Evolutionary conservation across 805 yeast genomes (phyloP).

Genomic region (Yamadazyma akitaensis): DNA sequence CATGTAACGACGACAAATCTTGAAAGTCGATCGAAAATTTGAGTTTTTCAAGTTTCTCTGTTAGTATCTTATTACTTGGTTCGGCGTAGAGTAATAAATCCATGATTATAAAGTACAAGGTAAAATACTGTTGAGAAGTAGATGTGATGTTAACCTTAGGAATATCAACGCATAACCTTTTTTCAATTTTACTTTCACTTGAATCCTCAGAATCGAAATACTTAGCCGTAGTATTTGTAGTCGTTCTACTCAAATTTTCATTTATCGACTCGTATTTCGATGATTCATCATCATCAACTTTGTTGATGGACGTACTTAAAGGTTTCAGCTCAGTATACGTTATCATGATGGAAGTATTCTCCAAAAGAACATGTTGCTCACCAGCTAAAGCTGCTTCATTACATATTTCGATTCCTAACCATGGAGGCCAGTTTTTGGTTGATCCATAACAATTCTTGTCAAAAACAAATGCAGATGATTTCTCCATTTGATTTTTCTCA

Average conservation of each 20-base stretch:
- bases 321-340: constrained; percentile 48
- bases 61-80: constrained; percentile 57
- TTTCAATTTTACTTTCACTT: constrained; percentile 6
- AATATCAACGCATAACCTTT: constrained; percentile 58
- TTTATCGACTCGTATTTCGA: background rate
- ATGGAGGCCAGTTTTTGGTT: constrained; percentile 76
- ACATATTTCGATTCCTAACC: constrained; percentile 74
- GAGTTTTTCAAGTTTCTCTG: constrained; percentile 61
- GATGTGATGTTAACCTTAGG: constrained; percentile 67
- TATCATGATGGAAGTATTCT: constrained; percentile 59
- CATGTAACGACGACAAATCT: constrained; percentile 49
- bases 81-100: constrained; percentile 71
- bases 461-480: constrained; percentile 18
- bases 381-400: constrained; percentile 39
- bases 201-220: constrained; percentile 2
- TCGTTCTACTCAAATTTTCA: background rate
- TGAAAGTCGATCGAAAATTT: constrained; percentile 68
- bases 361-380: constrained; percentile 51
- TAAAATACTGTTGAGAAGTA: constrained; percentile 70
- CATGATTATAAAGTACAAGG: constrained; percentile 59
- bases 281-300: background rate
- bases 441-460: constrained; percentile 59
- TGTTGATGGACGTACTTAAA: constrained; percentile 17
- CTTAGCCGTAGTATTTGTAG: background rate
- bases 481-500: constrained; percentile 41